Conservation (phyloP, 805 yeast genomes). For the Wickerhamomyces pijperi region DNA sequence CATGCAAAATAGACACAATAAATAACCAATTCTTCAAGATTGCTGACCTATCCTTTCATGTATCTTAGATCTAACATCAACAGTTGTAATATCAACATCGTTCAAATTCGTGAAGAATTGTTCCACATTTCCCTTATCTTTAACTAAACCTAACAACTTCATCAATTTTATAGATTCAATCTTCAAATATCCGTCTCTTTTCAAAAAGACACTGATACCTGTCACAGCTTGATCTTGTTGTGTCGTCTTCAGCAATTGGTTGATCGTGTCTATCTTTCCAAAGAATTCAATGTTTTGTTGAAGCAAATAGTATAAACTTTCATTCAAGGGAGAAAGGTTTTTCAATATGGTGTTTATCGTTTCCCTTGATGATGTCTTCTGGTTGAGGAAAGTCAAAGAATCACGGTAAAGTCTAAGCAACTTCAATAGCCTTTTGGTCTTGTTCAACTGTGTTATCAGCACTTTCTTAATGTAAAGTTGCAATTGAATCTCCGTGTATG, state of each 20-base stretch:
- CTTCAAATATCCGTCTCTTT: conserved; percentile 29
- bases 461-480: conserved; percentile 34
- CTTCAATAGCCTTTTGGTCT: conserved; percentile 25
- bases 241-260: conserved; percentile 3
- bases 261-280: conserved; percentile 5
- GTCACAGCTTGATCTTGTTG: conserved; percentile 4
- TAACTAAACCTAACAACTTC: conserved; percentile 12
- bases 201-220: conserved; percentile 17
- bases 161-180: conserved; percentile 27
- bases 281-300: conserved; percentile 27
- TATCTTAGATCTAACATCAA: not conserved
- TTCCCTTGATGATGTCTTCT: conserved; percentile 2
- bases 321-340: conserved; percentile 33
- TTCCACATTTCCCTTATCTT: conserved; percentile 14
- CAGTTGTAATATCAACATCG: conserved; percentile 12
- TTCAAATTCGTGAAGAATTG: conserved; percentile 12
- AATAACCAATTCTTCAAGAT: not conserved
- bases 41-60: too few species aligned
- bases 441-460: conserved; percentile 27
- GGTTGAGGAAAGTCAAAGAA: conserved; percentile 20
- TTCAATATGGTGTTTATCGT: conserved; percentile 17
- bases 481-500: conserved; percentile 27
- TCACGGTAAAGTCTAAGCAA: conserved; percentile 23
- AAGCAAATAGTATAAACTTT: conserved; percentile 32
- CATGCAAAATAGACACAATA: too few species aligned